These are phyloP conservation scores for Zygosaccharomyces kombuchaensis DNA, from an alignment of 805 yeast genomes.

Conservation along the genomic window DNA sequence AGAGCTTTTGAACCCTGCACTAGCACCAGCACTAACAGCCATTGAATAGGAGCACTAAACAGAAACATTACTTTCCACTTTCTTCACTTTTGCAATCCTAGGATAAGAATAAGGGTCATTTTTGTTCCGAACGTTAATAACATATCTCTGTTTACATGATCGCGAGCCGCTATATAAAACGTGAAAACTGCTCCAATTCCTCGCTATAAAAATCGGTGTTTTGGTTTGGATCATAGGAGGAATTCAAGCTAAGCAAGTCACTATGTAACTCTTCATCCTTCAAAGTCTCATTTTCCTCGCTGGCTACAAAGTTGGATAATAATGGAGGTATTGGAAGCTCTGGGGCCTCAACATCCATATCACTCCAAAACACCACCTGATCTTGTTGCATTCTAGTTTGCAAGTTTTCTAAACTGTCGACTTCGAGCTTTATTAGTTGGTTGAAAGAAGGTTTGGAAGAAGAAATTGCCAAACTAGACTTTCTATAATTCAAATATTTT, in stretches of 20 bases:
- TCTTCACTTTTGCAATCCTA: neutral
- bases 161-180: neutral
- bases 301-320: neutral
- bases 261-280: neutral
- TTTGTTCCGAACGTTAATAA: neutral
- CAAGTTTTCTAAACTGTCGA: neutral
- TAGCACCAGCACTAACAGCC: neutral
- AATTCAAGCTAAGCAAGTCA: neutral
- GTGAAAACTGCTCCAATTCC: constrained; percentile 8
- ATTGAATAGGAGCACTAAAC: neutral
- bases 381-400: neutral
- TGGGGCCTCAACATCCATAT: neutral
- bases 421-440: constrained; percentile 4
- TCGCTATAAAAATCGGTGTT: constrained; percentile 12
- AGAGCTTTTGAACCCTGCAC: constrained; percentile 27
- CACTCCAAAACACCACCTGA: constrained; percentile 11
- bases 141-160: neutral
- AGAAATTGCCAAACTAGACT: neutral
- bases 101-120: neutral
- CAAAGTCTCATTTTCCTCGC: neutral
- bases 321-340: constrained; percentile 2
- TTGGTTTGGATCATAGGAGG: constrained; percentile 3
- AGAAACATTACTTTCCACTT: neutral
- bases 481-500: constrained; percentile 8
- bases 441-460: neutral